Evolutionary conservation across 305 asterid species (phyloP), one percentile per base, ranked within the genome.

Genomic region (Fraxinus angustifolia): DNA sequence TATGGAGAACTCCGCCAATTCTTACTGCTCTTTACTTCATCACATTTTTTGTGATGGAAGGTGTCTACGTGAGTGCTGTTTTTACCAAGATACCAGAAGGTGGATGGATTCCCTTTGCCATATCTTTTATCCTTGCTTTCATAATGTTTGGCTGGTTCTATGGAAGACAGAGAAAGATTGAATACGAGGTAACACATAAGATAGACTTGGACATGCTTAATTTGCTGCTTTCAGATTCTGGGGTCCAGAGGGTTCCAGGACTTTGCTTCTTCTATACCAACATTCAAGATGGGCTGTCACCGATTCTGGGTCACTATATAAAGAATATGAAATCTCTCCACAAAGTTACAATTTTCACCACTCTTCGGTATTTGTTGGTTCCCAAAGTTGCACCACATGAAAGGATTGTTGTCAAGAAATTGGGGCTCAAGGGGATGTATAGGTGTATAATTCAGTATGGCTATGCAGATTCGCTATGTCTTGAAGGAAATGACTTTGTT

Each of bases 61-160:
- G 88, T 6, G 83, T 87, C n/a, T 87, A 87, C 45, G 88, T 85
- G 17, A 87, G 83, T 75, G 87, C 90, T 14, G 87, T 87, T 80
- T 85, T 83, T 40, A 85, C 84, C 48, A 87, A 87, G 81, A 80
- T 88, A 36, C 79, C 86, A 48, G 86, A 88, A 88, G 90, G 90
- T 33, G 90, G 90, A 65, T 88, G 89, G 89, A 88, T 88, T 42
- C 90, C 90, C 17, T 88, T 88, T 82, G 90, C 87, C 77, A 88
- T 88, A 65, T 83, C 87, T 35, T 28, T 88, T 36, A 65, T 82
- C 53, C 89, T 87, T 12, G 87, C 90, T 76, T 79, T 85, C 68
- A 87, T 87, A 72, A 87, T 87, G 90, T 87, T 88, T 70, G 87
- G 87, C 45, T 88, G 90, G 90, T 88, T 85, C 82, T 88, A 85